These are phyloP conservation scores for Plasmodium relictum DNA, from an alignment of 169 alveolate species.

Conservation along the genomic window DNA sequence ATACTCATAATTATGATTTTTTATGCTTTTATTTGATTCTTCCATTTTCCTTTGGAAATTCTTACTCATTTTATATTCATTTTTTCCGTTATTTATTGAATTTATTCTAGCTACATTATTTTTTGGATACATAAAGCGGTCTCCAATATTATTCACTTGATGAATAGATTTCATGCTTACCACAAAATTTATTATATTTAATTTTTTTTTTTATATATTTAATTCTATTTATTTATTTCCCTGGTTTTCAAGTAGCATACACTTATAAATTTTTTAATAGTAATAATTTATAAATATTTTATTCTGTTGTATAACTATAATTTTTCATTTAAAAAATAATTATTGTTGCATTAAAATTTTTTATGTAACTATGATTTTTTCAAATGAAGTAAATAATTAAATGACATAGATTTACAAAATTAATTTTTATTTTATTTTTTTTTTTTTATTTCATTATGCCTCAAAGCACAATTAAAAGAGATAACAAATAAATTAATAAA, in stretches of 20 bases:
- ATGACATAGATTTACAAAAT: slow-evolving; percentile 1
- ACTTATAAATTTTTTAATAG: not conserved
- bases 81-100: slow-evolving; percentile 22
- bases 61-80: slow-evolving; percentile 22
- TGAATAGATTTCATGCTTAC: slow-evolving; percentile 40
- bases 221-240: not conserved
- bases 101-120: slow-evolving; percentile 6
- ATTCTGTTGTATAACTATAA: not conserved
- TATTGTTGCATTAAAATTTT: slow-evolving; percentile 6
- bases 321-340: slow-evolving; percentile 4
- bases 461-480: slow-evolving; percentile 41
- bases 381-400: slow-evolving; percentile 29
- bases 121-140: slow-evolving; percentile 37
- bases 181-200: not conserved
- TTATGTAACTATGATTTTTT: slow-evolving; percentile 5
- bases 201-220: not conserved
- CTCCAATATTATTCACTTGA: slow-evolving; percentile 44
- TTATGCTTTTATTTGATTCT: slow-evolving; percentile 17
- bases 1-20: slow-evolving; percentile 50
- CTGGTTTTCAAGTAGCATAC: not conserved
- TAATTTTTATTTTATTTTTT: slow-evolving; percentile 14
- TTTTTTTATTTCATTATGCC: slow-evolving; percentile 54
- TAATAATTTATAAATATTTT: slow-evolving; percentile 7
- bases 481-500: slow-evolving; percentile 14
- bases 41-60: slow-evolving; percentile 8